These are phyloP conservation scores for Mollisiaceae sp. DNA, from an alignment of 2,329 filamentous ascomycete genomes.

Conservation along the genomic window DNA sequence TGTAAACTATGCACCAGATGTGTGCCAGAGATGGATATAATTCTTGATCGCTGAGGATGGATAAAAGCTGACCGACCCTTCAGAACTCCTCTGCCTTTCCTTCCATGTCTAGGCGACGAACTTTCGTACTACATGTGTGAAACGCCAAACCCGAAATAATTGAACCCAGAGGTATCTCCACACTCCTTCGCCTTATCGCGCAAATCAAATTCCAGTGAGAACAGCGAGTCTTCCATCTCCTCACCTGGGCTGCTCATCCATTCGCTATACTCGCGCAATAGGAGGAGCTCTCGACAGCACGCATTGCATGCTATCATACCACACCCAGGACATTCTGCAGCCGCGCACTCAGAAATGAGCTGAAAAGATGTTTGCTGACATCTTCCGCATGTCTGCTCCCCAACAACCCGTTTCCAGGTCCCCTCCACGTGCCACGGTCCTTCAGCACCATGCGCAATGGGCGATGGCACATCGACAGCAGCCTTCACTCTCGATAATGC, in stretches of 20 bases:
- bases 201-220: constrained; percentile 25
- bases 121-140: constrained; percentile 9
- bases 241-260: constrained; percentile 25
- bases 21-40: neutral
- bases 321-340: constrained; percentile 34
- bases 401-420: constrained; percentile 30
- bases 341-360: constrained; percentile 31
- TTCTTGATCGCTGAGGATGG: neutral
- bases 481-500: constrained; percentile 26
- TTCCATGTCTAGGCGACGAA: neutral
- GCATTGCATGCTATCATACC: constrained; percentile 31
- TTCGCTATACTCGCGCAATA: constrained; percentile 31
- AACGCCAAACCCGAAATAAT: constrained; percentile 10
- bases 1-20: neutral
- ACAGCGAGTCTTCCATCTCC: constrained; percentile 22
- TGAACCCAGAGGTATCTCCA: constrained; percentile 5
- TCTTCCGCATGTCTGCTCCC: constrained; percentile 34
- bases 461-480: constrained; percentile 14
- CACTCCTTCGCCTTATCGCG: constrained; percentile 6
- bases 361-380: constrained; percentile 34
- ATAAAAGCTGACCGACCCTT: neutral
- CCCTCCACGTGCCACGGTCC: constrained; percentile 35
- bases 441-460: constrained; percentile 14
- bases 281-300: constrained; percentile 30
- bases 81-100: neutral